Percentiles rank a stretch among this genome's conserved stretches.
phyloP scores from a whole-genome alignment of 768 basidiomycete genomes.

The Tephrocybe sp. region DNA sequence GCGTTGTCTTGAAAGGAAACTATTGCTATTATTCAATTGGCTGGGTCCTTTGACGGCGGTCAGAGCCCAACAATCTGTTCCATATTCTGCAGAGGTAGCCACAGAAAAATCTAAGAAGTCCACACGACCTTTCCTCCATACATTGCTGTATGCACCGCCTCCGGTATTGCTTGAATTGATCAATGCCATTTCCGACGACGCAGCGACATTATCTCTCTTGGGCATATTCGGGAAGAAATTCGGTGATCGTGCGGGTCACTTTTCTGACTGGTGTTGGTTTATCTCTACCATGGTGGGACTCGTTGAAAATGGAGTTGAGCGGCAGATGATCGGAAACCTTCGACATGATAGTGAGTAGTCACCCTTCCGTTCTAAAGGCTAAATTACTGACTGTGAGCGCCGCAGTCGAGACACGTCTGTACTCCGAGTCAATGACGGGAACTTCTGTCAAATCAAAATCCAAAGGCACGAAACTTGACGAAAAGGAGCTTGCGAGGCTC shows the following conservation, averaged over 20 bases:
- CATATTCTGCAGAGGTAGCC: slow-evolving; percentile 50
- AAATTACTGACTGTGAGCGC: slow-evolving; percentile 1
- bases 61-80: slow-evolving; percentile 64
- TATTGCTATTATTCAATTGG: slow-evolving; percentile 84
- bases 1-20: slow-evolving; percentile 56
- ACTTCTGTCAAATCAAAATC: slow-evolving; percentile 70
- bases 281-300: slow-evolving; percentile 74
- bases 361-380: background rate
- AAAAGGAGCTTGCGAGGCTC: slow-evolving; percentile 66
- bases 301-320: slow-evolving; percentile 81
- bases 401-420: slow-evolving; percentile 70
- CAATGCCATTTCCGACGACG: slow-evolving; percentile 72
- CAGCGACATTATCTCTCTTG: slow-evolving; percentile 70
- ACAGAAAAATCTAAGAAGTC: slow-evolving; percentile 32
- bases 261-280: slow-evolving; percentile 89
- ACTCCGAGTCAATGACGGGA: slow-evolving; percentile 68
- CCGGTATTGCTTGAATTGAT: slow-evolving; percentile 79
- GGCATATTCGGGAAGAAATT: slow-evolving; percentile 64
- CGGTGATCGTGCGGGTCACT: slow-evolving; percentile 68
- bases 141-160: slow-evolving; percentile 76
- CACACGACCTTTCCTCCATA: slow-evolving; percentile 66
- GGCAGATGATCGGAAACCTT: slow-evolving; percentile 61
- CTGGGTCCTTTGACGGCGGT: slow-evolving; percentile 70
- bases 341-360: slow-evolving; percentile 56
- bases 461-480: slow-evolving; percentile 54